Percentiles rank a stretch among this genome's conserved stretches.
Conservation (phyloP, 331 rosid genomes). For the Malus hybrid region DNA sequence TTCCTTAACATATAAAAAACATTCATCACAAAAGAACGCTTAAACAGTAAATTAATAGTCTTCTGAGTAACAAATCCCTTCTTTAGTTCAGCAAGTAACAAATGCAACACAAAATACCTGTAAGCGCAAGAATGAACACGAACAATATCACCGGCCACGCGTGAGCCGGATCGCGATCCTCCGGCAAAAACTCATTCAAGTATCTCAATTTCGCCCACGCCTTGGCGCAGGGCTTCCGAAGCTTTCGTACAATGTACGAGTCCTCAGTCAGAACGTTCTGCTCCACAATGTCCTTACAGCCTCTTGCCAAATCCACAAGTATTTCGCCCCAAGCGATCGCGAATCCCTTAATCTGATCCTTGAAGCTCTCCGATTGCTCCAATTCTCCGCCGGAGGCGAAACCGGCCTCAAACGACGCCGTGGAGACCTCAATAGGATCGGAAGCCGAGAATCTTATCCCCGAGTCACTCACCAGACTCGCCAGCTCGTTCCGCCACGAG, state of each 20-base stretch:
- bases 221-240: conserved; percentile 54
- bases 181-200: conserved; percentile 79
- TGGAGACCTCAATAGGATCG: conserved; percentile 29
- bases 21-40: not conserved
- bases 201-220: conserved; percentile 56
- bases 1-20: not conserved
- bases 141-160: conserved; percentile 77
- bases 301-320: conserved; percentile 63
- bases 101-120: conserved; percentile 34
- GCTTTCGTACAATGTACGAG: conserved; percentile 52
- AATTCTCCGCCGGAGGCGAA: conserved; percentile 26
- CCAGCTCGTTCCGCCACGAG: conserved; percentile 63
- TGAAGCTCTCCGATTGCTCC: conserved; percentile 57
- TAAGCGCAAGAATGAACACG: conserved; percentile 66
- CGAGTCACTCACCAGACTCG: conserved; percentile 49
- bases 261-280: conserved; percentile 72
- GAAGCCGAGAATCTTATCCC: conserved; percentile 26
- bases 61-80: not conserved
- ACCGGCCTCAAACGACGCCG: conserved; percentile 33
- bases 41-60: not conserved
- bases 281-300: conserved; percentile 65
- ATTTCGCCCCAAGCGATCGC: conserved; percentile 90
- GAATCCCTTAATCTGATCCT: conserved; percentile 74
- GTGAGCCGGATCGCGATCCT: conserved; percentile 89
- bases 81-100: not conserved